Base-by-base conservation (phyloP, 441 rosid genomes). In the Rhodomyrtus psidioides region DNA sequence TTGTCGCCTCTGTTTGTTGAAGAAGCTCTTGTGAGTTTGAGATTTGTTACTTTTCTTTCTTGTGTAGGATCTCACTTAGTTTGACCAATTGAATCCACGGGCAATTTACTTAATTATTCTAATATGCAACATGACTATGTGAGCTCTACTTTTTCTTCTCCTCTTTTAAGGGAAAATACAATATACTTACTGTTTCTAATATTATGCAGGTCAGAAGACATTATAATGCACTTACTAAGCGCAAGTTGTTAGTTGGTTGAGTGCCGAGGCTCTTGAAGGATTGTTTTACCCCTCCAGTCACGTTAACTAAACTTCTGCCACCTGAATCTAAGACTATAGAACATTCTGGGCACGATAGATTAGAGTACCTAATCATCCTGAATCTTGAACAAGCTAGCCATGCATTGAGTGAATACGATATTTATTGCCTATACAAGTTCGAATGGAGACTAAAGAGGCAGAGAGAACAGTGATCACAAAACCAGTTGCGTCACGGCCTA, bases 401-500 rank as follows among this genome's bases (percentile, higher is more conserved):
- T 88, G 82, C 54, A 39, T 28, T n/a, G 62, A 8, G 51, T 82
- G 81, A 83, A 42, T 59, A 56, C 87, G 86, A 85, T 81, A 53
- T 79, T 82, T n/a, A 16, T 74, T 58, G 79, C 49, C 51, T 70
- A 70, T 81, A 82, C 82, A 54, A 24, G 82, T 70, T 19, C 79
- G 53, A 87, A 96, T 94, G 98, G 98, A 97, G 87, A 90, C 91
- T 84, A 93, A 92, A 85, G 97, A 95, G 86, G 88, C 91, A 81
- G 95, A 94, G 55, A 94, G 96, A 88, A 90, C 90, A 27, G 92
- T 91, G 59, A 87, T 96, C 87, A 91, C 95, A 7, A 97, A 94
- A 91, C 99, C 99, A 76, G 94, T 97, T 83, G 96, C 99, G 49
- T 94, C 98, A 39, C 93, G 95, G 91, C 98, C 99, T 85, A 90